Evolutionary conservation across 164 flowering plant genomes (phyloP).

Genomic region (Annona cherimola): DNA sequence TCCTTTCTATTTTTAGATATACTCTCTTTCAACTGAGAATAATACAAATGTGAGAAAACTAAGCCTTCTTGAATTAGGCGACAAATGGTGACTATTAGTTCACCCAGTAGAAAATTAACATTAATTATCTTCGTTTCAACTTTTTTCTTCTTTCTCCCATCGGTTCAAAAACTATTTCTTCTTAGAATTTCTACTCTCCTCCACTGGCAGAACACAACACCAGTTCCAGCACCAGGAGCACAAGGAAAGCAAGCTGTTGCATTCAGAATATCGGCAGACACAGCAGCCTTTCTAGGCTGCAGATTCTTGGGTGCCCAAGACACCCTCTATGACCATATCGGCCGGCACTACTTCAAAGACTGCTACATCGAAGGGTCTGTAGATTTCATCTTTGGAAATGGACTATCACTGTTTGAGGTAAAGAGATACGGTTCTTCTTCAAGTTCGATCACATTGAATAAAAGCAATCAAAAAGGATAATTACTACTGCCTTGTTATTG

Average conservation of each 20-base stretch:
- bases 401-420: conserved; percentile 89
- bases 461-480: not conserved
- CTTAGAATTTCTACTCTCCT: not conserved
- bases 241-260: conserved; percentile 94
- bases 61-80: no score
- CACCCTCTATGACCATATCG: conserved; percentile 90
- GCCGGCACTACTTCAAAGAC: conserved; percentile 95
- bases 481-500: not conserved
- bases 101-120: no score
- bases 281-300: conserved; percentile 84
- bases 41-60: no score
- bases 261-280: conserved; percentile 87
- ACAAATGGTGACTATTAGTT: no score
- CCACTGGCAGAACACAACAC: conserved; percentile 73
- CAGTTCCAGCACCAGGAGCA: conserved; percentile 79
- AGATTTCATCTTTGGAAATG: conserved; percentile 96
- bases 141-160: not conserved
- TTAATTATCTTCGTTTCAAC: not conserved
- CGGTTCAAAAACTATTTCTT: conserved; percentile 2
- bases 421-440: not conserved
- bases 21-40: no score
- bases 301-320: conserved; percentile 92
- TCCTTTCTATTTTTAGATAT: no score
- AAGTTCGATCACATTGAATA: not conserved
- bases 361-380: conserved; percentile 98